Conservation (phyloP, 257 asterid genomes). For the Rhazya stricta region DNA sequence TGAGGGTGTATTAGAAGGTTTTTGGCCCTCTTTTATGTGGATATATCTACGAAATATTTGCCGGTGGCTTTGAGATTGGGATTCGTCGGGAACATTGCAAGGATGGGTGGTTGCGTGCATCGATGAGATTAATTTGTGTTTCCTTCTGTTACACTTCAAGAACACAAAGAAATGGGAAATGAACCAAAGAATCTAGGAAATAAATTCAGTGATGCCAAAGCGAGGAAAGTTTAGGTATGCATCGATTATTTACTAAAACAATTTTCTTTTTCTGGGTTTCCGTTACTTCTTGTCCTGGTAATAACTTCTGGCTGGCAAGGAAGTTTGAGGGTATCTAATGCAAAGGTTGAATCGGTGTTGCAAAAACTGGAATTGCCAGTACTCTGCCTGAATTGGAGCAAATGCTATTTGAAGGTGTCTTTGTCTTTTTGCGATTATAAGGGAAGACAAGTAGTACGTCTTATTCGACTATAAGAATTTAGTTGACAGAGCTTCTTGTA, state of each 20-base stretch:
- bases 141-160: constrained; percentile 23
- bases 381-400: neutral
- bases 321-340: neutral
- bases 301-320: neutral
- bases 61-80: neutral
- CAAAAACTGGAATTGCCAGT: constrained; percentile 1
- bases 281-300: neutral
- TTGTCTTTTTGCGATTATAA: neutral
- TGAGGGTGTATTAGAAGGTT: too few species aligned
- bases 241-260: neutral
- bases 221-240: neutral
- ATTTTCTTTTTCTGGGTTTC: neutral
- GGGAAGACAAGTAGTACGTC: neutral
- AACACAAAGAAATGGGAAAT: neutral
- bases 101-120: constrained; percentile 1
- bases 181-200: neutral
- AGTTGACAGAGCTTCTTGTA: neutral
- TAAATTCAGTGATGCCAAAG: neutral
- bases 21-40: too few species aligned
- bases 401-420: neutral
- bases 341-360: neutral
- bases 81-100: neutral
- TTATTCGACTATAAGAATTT: neutral
- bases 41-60: too few species aligned
- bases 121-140: neutral